A percentile compares a stretch with the other conserved stretches of the same genome.
phyloP scores from a whole-genome alignment of 208 protist species.

The Acanthamoeba triangularis region DNA sequence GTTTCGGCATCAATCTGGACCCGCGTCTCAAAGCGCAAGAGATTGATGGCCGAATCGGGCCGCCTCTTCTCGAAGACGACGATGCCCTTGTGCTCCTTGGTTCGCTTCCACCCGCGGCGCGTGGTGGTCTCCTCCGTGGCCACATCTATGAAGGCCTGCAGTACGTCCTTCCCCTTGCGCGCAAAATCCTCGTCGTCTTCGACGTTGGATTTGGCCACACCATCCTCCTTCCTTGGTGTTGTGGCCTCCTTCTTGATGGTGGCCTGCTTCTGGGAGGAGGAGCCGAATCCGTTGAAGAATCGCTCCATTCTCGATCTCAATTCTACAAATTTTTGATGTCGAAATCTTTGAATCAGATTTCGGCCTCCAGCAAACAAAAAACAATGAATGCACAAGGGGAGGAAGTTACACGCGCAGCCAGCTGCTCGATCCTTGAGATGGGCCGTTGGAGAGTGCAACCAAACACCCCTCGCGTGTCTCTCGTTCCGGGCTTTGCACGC shows the following conservation, averaged over 20 bases:
- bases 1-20: background rate
- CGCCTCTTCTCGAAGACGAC: slow-evolving; percentile 6
- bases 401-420: background rate
- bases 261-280: background rate
- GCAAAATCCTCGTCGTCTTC: background rate
- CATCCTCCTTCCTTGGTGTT: background rate
- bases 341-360: too few species aligned
- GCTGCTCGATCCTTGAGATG: background rate
- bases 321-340: too few species aligned
- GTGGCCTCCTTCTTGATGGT: background rate
- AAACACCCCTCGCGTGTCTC: background rate
- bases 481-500: background rate
- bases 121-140: background rate
- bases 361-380: too few species aligned
- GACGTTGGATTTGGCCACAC: background rate
- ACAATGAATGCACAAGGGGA: background rate
- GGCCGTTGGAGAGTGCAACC: background rate
- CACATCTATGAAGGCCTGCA: slow-evolving; percentile 4
- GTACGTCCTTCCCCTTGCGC: background rate
- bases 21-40: background rate
- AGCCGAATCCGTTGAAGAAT: slow-evolving; percentile 38
- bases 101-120: background rate
- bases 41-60: slow-evolving; percentile 19
- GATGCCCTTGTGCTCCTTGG: slow-evolving; percentile 10
- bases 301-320: background rate